phyloP scores from a whole-genome alignment of 2,329 filamentous ascomycete species.

The Xylariaceae sp. region DNA sequence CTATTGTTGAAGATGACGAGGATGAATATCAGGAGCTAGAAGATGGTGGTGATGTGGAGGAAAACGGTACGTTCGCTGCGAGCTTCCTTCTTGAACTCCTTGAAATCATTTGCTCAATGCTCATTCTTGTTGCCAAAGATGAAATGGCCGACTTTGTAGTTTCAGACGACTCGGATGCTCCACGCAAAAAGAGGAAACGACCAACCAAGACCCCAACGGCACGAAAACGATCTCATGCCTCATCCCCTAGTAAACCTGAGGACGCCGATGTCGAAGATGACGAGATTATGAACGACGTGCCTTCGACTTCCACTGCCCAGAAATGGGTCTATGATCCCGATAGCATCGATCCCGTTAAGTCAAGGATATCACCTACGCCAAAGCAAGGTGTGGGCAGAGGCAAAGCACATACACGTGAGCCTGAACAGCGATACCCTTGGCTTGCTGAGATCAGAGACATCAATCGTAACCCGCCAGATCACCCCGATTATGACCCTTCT shows the following conservation, averaged over 20 bases:
- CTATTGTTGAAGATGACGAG: constrained; percentile 62
- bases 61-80: constrained; percentile 47
- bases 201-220: constrained; percentile 45
- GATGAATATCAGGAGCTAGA: constrained; percentile 60
- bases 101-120: not conserved
- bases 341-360: constrained; percentile 34
- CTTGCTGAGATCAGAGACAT: constrained; percentile 80
- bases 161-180: constrained; percentile 75
- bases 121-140: constrained; percentile 32
- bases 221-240: constrained; percentile 58
- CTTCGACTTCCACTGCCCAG: constrained; percentile 65
- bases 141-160: constrained; percentile 86
- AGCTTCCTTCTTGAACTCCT: not conserved
- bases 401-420: constrained; percentile 76
- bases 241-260: constrained; percentile 39
- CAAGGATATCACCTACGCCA: constrained; percentile 22
- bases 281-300: constrained; percentile 49
- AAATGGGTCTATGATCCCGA: constrained; percentile 69
- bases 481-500: constrained; percentile 86
- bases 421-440: constrained; percentile 85
- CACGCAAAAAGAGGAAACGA: constrained; percentile 72
- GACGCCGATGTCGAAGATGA: constrained; percentile 45
- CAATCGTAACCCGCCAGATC: constrained; percentile 68
- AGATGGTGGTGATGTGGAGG: constrained; percentile 56
- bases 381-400: constrained; percentile 40